Conservation (phyloP, 345 rosid species). For the Salix suchowensis region DNA sequence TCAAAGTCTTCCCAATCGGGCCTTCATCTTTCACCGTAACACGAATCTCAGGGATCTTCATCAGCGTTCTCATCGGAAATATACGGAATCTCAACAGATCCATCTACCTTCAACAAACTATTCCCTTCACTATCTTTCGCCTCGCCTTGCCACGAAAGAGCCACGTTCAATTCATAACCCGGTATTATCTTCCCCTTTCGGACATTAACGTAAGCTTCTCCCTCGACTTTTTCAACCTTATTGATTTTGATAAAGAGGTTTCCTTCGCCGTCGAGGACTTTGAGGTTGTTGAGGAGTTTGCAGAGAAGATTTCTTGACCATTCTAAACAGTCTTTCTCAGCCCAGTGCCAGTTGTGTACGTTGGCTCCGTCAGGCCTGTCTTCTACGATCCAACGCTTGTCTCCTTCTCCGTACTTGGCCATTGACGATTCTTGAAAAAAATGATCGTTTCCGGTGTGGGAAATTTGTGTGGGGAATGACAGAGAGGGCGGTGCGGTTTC, state of each 20-base stretch:
- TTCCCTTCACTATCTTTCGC: constrained; percentile 71
- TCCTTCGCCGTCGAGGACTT: constrained; percentile 65
- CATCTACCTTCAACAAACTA: constrained; percentile 55
- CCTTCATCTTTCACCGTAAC: constrained; percentile 78
- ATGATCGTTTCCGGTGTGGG: background rate
- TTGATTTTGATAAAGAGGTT: constrained; percentile 48
- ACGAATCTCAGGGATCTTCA: constrained; percentile 86
- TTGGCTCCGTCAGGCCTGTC: constrained; percentile 95
- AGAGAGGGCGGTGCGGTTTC: background rate
- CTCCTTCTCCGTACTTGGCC: constrained; percentile 97
- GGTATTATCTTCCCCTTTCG: constrained; percentile 95
- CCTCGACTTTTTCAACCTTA: constrained; percentile 73
- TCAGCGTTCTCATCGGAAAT: constrained; percentile 94
- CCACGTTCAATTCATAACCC: constrained; percentile 72
- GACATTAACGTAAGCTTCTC: constrained; percentile 91
- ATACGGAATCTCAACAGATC: constrained; percentile 79
- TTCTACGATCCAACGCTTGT: constrained; percentile 97
- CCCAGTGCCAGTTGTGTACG: constrained; percentile 99
- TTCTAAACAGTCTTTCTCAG: constrained; percentile 85
- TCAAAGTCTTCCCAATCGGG: constrained; percentile 59
- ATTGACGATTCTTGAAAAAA: constrained; percentile 21
- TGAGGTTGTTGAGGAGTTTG: constrained; percentile 44
- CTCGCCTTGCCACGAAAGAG: constrained; percentile 82
- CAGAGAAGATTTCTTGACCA: constrained; percentile 70
- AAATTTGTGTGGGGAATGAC: background rate